Conservation (phyloP, 768 basidiomycete species). For the Vararia minispora region DNA sequence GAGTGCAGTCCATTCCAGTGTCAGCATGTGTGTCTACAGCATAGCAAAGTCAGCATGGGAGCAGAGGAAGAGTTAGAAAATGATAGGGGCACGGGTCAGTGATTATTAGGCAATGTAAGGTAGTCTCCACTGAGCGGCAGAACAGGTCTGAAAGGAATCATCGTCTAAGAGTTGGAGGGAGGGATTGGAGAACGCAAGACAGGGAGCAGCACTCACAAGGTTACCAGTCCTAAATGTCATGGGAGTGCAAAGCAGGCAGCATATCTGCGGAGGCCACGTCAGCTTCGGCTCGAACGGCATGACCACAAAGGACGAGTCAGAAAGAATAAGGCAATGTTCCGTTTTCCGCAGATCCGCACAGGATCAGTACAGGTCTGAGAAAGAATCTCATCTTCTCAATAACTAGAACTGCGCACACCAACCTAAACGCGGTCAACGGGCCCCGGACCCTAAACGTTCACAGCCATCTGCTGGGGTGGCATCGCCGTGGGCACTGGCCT, state of each 20-base stretch:
- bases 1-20: too few species aligned
- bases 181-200: not conserved
- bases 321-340: constrained; percentile 51
- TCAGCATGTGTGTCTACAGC: too few species aligned
- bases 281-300: constrained; percentile 10
- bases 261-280: constrained; percentile 7
- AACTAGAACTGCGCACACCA: constrained; percentile 12
- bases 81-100: constrained; percentile 3
- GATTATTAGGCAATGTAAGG: constrained; percentile 40
- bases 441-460: constrained; percentile 16
- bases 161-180: constrained; percentile 22
- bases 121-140: constrained; percentile 48
- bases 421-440: constrained; percentile 8
- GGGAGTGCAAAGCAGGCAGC: too few species aligned
- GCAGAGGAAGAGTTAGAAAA: not conserved
- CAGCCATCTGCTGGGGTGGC: constrained; percentile 34
- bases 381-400: constrained; percentile 51
- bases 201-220: constrained; percentile 26
- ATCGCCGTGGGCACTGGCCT: constrained; percentile 40
- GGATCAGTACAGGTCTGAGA: constrained; percentile 74
- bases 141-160: constrained; percentile 61
- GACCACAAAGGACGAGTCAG: constrained; percentile 1
- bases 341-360: constrained; percentile 38
- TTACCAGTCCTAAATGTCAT: too few species aligned
- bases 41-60: too few species aligned